Conservation (phyloP, 441 rosid genomes). For the Melastoma candidum region DNA sequence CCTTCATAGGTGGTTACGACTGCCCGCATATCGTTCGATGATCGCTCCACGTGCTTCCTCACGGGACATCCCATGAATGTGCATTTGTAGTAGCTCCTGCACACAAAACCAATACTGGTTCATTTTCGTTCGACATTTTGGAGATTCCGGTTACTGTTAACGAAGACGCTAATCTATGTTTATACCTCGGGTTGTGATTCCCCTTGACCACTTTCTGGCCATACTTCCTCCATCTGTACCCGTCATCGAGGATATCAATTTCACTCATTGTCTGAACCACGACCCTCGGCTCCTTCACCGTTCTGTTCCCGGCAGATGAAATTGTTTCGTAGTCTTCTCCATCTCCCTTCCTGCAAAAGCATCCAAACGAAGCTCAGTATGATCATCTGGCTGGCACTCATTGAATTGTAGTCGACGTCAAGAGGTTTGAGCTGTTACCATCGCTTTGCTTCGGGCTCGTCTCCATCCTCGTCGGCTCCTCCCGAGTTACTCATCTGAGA, state of each 20-base stretch:
- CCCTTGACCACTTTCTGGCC: slow-evolving; percentile 70
- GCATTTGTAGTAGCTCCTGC: slow-evolving; percentile 19
- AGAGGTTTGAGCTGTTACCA: not conserved
- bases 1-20: slow-evolving; percentile 18
- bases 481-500: slow-evolving; percentile 11
- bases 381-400: no score
- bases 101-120: no score
- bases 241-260: slow-evolving; percentile 47
- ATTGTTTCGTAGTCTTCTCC: slow-evolving; percentile 5
- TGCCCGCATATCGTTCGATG: slow-evolving; percentile 11
- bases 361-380: not conserved
- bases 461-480: slow-evolving; percentile 6
- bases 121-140: no score
- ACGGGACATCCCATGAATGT: slow-evolving; percentile 13
- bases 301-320: slow-evolving; percentile 11
- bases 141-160: no score
- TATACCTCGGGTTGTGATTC: slow-evolving; percentile 56
- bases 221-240: slow-evolving; percentile 65
- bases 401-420: no score
- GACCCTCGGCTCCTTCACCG: slow-evolving; percentile 14
- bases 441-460: slow-evolving; percentile 14
- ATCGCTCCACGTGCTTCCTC: slow-evolving; percentile 17
- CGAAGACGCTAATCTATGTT: no score
- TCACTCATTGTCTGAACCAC: slow-evolving; percentile 41
- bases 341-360: slow-evolving; percentile 16